Conservation (phyloP, 208 protist genomes). For the Acanthamoeba pearcei region DNA sequence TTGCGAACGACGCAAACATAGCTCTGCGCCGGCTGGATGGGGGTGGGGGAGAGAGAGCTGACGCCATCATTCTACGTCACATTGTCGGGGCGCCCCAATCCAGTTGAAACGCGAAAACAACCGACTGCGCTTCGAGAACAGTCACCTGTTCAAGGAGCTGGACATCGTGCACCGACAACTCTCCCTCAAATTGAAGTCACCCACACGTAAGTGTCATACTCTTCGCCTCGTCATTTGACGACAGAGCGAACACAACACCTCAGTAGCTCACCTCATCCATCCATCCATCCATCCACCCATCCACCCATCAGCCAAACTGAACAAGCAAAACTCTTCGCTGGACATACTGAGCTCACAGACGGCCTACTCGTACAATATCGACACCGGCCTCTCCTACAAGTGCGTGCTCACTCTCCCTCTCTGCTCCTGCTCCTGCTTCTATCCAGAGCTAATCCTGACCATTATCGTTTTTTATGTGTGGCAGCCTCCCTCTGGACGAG, state of each 20-base stretch:
- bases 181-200: constrained; percentile 16
- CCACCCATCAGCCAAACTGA: not conserved
- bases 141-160: constrained; percentile 55
- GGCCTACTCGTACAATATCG: constrained; percentile 46
- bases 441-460: not conserved
- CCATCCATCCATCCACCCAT: no score
- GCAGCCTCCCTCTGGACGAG: constrained; percentile 34
- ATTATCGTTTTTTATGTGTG: not conserved
- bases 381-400: not conserved
- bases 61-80: not conserved
- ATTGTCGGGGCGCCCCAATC: no score
- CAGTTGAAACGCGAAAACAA: constrained; percentile 64
- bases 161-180: constrained; percentile 43
- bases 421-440: not conserved
- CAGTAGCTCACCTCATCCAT: no score
- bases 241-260: not conserved
- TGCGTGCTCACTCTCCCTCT: not conserved
- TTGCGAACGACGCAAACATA: not conserved
- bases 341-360: constrained; percentile 42
- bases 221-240: not conserved
- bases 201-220: not conserved
- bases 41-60: no score
- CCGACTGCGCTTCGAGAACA: constrained; percentile 63
- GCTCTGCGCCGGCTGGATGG: not conserved
- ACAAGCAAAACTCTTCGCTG: not conserved